Evolutionary conservation across 1,139 yeast species (phyloP), one percentile per base, ranked within the genome.

Genomic region (Kurtzmaniella quercitrusa): DNA sequence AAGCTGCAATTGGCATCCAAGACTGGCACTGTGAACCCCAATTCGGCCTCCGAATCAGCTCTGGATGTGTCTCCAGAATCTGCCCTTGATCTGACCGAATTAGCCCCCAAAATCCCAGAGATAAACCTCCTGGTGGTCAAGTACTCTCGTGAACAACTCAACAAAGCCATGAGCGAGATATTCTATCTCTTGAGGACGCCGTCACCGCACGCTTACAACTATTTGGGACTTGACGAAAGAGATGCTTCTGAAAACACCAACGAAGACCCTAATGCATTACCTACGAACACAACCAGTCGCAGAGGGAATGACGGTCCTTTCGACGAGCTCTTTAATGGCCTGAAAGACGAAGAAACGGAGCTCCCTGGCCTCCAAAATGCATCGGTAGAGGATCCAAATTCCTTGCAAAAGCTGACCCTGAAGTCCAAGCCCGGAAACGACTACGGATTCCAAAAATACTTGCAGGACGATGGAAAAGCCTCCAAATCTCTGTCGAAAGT

Each of bases 141-240:
- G 48, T 59, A 66, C 40, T 65, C 77, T 3, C 56, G 76, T 34
- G 58, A 62, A 41, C 73, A 66, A 45, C 61, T 73, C 43, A 64
- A 72, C 12, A 59, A 63, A 40, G 66, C 75, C 18, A 71, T 73
- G 69, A 65, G 60, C 45, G 77, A 73, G 46, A 68, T 73, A 8
- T 62, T 70, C 17, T 62, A 65, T 38, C 58, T 73, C 40, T 59
- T 73, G 38, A 66, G 67, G 48, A 64, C 72, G 6, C 77, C 77
- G 1, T 47, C 58, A 2, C 59, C 57, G 40, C 47, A 56, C 42
- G 46, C 46, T 43, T 44, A 47, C 18, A 55, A 58, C 39, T 54
- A 54, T 34, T 48, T 63, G 40, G 54, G 57, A 17, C 47, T 63
- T 8, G 66, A 54, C n/a, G 31, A 27, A 27, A n/a, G 14, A 27